Conservation (phyloP, 306 rosid species). For the Quercus parvula region DNA sequence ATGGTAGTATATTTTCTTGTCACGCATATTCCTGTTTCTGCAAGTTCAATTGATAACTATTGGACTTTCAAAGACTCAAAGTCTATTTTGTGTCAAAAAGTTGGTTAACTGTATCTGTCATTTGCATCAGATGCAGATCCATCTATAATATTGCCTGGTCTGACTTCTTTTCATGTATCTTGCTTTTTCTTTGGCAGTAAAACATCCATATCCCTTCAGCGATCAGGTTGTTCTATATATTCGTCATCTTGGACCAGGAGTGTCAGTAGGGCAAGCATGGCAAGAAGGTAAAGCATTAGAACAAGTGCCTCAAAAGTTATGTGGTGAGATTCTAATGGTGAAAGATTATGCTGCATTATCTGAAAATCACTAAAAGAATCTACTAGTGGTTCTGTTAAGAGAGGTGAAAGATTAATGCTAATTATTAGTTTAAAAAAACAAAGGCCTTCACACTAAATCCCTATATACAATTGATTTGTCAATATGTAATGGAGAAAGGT, state of each 20-base stretch:
- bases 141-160: background rate
- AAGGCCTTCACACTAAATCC: background rate
- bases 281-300: conserved; percentile 79
- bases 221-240: conserved; percentile 70
- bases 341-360: conserved; percentile 44
- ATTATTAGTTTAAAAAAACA: background rate
- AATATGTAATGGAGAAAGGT: background rate
- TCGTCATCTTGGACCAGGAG: conserved; percentile 71
- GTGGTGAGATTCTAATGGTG: conserved; percentile 71
- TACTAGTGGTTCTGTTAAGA: background rate
- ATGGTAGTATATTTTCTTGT: background rate
- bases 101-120: background rate
- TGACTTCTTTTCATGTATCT: background rate
- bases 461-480: background rate
- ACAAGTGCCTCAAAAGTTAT: conserved; percentile 73
- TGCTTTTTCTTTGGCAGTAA: conserved; percentile 43
- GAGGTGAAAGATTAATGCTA: background rate
- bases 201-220: conserved; percentile 74
- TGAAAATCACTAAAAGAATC: conserved; percentile 17
- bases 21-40: background rate
- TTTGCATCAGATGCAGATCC: background rate
- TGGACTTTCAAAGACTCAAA: background rate
- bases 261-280: conserved; percentile 86
- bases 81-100: background rate
- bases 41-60: background rate